Base-by-base conservation (phyloP, 345 rosid genomes). In the Populus ilicifolia region DNA sequence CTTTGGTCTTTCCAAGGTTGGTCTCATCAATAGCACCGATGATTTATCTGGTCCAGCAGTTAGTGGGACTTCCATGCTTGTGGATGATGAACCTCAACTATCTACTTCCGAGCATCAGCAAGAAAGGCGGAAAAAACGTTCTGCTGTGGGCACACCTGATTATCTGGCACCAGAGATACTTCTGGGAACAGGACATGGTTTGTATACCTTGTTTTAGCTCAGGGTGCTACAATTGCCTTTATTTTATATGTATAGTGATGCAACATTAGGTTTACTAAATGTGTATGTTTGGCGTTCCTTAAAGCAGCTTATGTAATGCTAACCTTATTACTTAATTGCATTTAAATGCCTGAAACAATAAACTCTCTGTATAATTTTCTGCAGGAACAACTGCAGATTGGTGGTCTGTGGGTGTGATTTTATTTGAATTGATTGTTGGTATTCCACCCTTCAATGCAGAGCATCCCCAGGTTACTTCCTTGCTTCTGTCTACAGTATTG, bases 141-240 rank as follows among this genome's bases (percentile, higher is more conserved):
- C 99, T 83, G 98, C 98, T 76, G 98, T 92, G 76, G 99, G 99
- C 82, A 96, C 99, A 56, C 99, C 99, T 70, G 99, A 96, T 85
- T 96, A 96, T 83, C 88, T 96, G 92, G 99, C 99, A 6, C 99
- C 99, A 43, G 99, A 96, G 87, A 94, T 96, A 71, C 99, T 96
- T 78, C 82, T 96, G 83, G 99, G 99, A 84, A 96, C 97, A 61
- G 98, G 99, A 83, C 98, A 96, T 85, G 99, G 98, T 96, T 86
- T 70, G 95, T 92, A 84, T 81, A 79, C 71, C 75, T 67, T 83
- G 78, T 74, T 82, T 73, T 61, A 30, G 54, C 70, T 79, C 75
- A 79, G 77, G 85, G 65, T 79, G 77, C 80, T 76, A 71, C 75
- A 44, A 43, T 78, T 76, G 77, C 79, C 76, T 68, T 78, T 43